Evolutionary conservation across 768 basidiomycete species (phyloP), one percentile per base, ranked within the genome.

Genomic region (Suillus fuscotomentosus): DNA sequence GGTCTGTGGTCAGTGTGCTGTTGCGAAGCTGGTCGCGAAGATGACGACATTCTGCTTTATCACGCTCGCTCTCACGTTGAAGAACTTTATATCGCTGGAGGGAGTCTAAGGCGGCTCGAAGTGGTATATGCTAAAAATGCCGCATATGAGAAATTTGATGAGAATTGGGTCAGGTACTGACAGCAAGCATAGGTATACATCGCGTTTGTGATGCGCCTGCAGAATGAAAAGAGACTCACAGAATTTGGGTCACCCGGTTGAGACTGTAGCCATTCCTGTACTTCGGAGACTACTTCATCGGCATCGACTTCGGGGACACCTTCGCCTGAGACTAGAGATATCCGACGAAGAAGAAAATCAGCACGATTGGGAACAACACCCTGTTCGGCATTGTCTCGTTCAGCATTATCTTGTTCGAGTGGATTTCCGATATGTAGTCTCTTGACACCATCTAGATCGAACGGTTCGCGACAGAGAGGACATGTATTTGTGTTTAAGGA

Each of bases 401-500:
- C 70, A 51, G 78, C 75, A 45, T 79, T 72, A 31, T 72, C 68
- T 11, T 7, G 42, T 43, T 43, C 42, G 48, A 77, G 73, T 53
- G 77, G 78, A 68, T 86, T 67, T 56, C 72, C 88, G 70, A 91
- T 83, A 72, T 89, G 87, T 17, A 91, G 76, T 70, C 83, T 88
- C 77, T 88, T 89, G 70, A 86, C 77, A 63, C 83, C 80, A 50
- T 84, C 82, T 17, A 79, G 79, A 41, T 77, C 71, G 76, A 86
- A 91, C 0, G 77, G 53, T 71, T 86, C 87, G 69, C 89, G 84
- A 72, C 89, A 91, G 36, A 90, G 81, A 2, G 89, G 89, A 65
- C 89, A 91, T 57, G 78, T 77, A 15, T 78, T 79, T 61, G 86
- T 84, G 24, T 76, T 71, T 66, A 86, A 80, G 22, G 78, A 77